A percentile compares a stretch with the other conserved stretches of the same genome.
phyloP scores from a whole-genome alignment of 1,284 basidiomycete species.

The Microbotryomycetes sp. region DNA sequence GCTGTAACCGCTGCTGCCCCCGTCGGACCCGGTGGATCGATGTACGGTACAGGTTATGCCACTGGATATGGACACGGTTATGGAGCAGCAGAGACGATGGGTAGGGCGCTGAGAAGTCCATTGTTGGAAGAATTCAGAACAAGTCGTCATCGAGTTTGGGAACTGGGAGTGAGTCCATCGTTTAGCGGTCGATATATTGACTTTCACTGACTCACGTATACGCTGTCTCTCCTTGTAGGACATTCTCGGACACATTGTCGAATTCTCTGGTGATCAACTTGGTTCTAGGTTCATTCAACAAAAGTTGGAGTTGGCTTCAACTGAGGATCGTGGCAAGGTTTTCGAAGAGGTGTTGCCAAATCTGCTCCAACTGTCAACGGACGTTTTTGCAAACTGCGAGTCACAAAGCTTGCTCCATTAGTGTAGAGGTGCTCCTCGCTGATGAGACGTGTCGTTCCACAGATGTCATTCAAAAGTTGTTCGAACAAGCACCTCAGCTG shows the following conservation, averaged over 20 bases:
- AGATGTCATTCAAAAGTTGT: constrained; percentile 88
- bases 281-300: constrained; percentile 80
- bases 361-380: constrained; percentile 73
- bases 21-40: background rate
- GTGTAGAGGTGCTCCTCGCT: background rate
- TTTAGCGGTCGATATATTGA: background rate
- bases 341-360: constrained; percentile 87
- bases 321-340: constrained; percentile 46
- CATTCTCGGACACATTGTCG: constrained; percentile 76
- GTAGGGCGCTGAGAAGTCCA: constrained; percentile 52
- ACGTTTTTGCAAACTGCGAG: constrained; percentile 96
- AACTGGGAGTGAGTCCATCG: constrained; percentile 55
- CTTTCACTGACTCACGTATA: background rate
- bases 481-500: constrained; percentile 74
- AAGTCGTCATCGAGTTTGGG: constrained; percentile 72
- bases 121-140: constrained; percentile 77
- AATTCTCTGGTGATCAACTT: constrained; percentile 88
- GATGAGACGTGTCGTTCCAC: constrained; percentile 6
- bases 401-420: constrained; percentile 36
- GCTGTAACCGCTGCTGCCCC: background rate
- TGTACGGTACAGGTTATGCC: background rate
- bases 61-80: constrained; percentile 5
- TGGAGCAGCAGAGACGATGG: constrained; percentile 17
- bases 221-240: constrained; percentile 52
- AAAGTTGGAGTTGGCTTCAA: constrained; percentile 36